phyloP scores from a whole-genome alignment of 805 yeast genomes.

The Saccharomyces jurei region DNA sequence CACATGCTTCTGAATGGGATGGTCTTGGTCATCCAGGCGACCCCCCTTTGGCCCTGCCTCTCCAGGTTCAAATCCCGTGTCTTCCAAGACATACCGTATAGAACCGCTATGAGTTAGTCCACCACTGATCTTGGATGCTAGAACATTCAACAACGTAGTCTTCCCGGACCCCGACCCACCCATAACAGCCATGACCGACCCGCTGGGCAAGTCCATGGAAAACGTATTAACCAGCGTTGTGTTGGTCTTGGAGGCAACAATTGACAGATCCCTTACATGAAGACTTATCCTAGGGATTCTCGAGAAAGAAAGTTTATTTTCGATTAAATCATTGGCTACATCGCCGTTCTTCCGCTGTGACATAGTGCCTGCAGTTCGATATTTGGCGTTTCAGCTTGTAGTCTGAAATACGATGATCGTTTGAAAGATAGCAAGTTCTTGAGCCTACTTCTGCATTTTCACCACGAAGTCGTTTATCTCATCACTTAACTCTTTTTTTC shows the following conservation, averaged over 20 bases:
- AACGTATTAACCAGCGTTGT: constrained; percentile 40
- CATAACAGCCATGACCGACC: constrained; percentile 67
- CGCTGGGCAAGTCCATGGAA: constrained; percentile 51
- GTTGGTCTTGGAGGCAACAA: constrained; percentile 25
- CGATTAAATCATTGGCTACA: constrained; percentile 7
- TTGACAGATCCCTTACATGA: constrained; percentile 22
- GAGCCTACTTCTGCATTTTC: not conserved
- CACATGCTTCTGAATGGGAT: constrained; percentile 5
- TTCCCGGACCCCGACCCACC: constrained; percentile 89
- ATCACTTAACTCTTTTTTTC: not conserved
- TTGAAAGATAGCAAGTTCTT: not conserved
- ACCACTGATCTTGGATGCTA: constrained; percentile 43
- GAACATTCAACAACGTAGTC: constrained; percentile 64
- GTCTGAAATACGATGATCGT: not conserved
- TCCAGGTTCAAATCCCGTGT: not conserved
- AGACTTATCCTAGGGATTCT: constrained; percentile 16
- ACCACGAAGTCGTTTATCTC: not conserved
- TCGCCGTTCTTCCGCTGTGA: not conserved
- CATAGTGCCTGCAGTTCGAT: not conserved
- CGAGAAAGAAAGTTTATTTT: constrained; percentile 20
- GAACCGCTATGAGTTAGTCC: constrained; percentile 38
- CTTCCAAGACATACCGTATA: constrained; percentile 27
- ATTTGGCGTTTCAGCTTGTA: not conserved
- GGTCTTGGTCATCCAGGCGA: not conserved
- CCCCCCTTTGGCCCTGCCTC: not conserved